Evolutionary conservation across 2,329 filamentous ascomycete species (phyloP).

Genomic region (Verticillium tricorpus): DNA sequence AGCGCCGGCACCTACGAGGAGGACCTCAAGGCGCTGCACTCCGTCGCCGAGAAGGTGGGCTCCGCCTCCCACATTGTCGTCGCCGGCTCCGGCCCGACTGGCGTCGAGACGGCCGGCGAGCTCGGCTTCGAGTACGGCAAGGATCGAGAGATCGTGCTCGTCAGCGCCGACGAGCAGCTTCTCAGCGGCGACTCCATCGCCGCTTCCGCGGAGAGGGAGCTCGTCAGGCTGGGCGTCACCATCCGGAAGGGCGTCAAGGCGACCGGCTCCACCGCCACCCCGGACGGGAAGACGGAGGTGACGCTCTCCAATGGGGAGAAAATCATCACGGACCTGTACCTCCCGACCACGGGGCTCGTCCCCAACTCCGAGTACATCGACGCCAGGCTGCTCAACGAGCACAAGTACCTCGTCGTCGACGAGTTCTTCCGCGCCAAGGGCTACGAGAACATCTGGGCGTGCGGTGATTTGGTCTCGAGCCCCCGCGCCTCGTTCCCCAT

Average conservation of each 20-base stretch:
- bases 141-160: constrained; percentile 44
- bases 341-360: constrained; percentile 49
- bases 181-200: constrained; percentile 40
- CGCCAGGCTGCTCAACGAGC: constrained; percentile 34
- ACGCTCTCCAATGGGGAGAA: constrained; percentile 40
- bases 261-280: constrained; percentile 21
- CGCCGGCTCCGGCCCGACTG: constrained; percentile 52
- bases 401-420: constrained; percentile 44
- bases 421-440: constrained; percentile 43
- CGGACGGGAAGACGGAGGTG: constrained; percentile 44
- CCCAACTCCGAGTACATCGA: constrained; percentile 53
- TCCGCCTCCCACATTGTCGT: constrained; percentile 48
- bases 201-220: constrained; percentile 37
- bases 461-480: constrained; percentile 47
- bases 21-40: constrained; percentile 32
- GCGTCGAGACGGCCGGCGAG: constrained; percentile 52
- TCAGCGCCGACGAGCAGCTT: constrained; percentile 35
- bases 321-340: constrained; percentile 49
- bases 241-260: constrained; percentile 40
- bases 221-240: constrained; percentile 48
- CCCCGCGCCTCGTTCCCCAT: constrained; percentile 54
- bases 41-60: constrained; percentile 33
- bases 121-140: constrained; percentile 44
- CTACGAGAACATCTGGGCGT: constrained; percentile 44
- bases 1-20: constrained; percentile 41